Base-by-base conservation (phyloP, 805 yeast species). In the Metschnikowia henanensis region DNA sequence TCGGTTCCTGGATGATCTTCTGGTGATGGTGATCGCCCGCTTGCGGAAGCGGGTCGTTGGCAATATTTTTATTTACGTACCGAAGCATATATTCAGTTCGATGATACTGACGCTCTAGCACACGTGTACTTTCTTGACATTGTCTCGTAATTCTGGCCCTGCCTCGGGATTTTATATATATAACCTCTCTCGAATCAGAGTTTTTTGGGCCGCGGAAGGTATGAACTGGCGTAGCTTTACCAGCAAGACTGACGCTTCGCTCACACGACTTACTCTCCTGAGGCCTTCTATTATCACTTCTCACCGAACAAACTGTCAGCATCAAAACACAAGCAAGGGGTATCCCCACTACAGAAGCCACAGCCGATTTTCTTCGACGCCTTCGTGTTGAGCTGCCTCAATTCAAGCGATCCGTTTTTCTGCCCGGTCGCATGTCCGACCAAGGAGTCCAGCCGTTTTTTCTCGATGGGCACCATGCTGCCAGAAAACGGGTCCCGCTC, bases 1-100 rank as follows among this genome's bases (percentile, higher is more conserved):
- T 82, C 20, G 87, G 95, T 43, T 58, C 87, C 16, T 77, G 76
- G 62, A 68, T 81, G 45, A 63, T 80, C 38, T 71, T 78, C 55
- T 68, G 74, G 46, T 66, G 58, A 43, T 23, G 34, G 28, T 6
- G 23, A 5, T 10, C 23, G 22, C 34, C 12, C 30, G 15, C 15
- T 7, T 3, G 21, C 4, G 17, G 10, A 13, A 17, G 22, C 2
- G 20, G 21, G 21, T 5, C 20, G 15, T 17, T 13, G 35, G 35
- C 20, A 39, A n/a, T 18, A 7, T 20, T 30, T 35, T 30, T 37
- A 30, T 30, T 41, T 30, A 30, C 18, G 16, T 35, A 35, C 39
- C 30, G 31, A 35, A 35, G 39, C 44, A 41, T 35, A 19, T 41
- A 41, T 30, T 41, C 39, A 35, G 22, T 30, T 30, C 25, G 21